Evolutionary conservation across 2,329 filamentous ascomycete genomes (phyloP).

Genomic region (Plenodomus biglobosus): DNA sequence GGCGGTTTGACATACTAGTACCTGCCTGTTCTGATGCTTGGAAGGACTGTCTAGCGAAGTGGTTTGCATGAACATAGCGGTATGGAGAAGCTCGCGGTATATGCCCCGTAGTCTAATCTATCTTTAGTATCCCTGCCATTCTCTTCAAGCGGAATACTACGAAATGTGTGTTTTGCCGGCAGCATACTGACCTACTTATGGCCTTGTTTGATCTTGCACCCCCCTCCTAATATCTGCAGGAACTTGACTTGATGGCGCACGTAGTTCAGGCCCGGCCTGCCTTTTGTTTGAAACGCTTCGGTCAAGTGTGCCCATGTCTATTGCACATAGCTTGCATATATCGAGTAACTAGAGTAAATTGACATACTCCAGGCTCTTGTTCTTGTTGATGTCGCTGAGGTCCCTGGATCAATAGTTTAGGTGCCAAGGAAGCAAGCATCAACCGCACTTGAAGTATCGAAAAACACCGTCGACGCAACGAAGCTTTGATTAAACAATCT

Average conservation of each 20-base stretch:
- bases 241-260: constrained; percentile 25
- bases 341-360: constrained; percentile 29
- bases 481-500: constrained; percentile 17
- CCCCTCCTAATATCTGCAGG: constrained; percentile 29
- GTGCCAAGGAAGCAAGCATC: constrained; percentile 14
- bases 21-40: constrained; percentile 36
- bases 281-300: constrained; percentile 35
- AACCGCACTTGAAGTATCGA: constrained; percentile 18
- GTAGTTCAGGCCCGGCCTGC: constrained; percentile 27
- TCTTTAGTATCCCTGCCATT: constrained; percentile 26
- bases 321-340: constrained; percentile 24
- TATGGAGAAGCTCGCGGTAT: constrained; percentile 32
- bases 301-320: constrained; percentile 34
- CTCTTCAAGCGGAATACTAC: constrained; percentile 31
- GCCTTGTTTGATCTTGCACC: constrained; percentile 28
- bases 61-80: constrained; percentile 25
- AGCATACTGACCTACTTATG: constrained; percentile 31
- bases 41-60: constrained; percentile 38
- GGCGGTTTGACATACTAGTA: too few species aligned
- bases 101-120: constrained; percentile 30
- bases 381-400: constrained; percentile 7
- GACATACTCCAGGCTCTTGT: constrained; percentile 15
- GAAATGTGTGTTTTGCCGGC: constrained; percentile 34
- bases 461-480: constrained; percentile 21
- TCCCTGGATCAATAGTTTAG: constrained; percentile 13